Conservation (phyloP, 331 rosid genomes). For the Pyrus hybrid region DNA sequence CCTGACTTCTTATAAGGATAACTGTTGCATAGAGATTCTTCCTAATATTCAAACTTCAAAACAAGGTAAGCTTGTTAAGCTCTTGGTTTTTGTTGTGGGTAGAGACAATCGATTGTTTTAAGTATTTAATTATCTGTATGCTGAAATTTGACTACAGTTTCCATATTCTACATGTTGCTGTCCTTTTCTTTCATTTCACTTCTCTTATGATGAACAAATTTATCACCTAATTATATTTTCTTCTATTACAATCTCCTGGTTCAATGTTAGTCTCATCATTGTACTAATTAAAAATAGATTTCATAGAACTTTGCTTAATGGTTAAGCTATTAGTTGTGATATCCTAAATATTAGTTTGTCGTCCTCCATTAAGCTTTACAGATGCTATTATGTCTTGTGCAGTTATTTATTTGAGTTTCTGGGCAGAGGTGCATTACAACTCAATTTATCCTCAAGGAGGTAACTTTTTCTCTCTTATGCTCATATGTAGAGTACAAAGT, state of each 20-base stretch:
- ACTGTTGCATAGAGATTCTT: constrained; percentile 82
- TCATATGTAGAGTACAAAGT: background rate
- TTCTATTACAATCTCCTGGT: background rate
- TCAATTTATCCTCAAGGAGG: constrained; percentile 83
- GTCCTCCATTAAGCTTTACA: background rate
- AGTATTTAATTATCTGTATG: background rate
- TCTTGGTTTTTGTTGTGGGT: background rate
- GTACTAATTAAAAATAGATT: background rate
- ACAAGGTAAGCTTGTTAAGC: constrained; percentile 32
- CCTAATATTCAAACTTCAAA: constrained; percentile 52
- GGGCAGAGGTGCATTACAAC: constrained; percentile 98
- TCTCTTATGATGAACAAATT: background rate
- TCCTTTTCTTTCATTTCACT: background rate
- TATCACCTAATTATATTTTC: background rate
- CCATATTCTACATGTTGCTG: background rate
- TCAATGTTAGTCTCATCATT: background rate
- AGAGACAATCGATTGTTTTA: background rate
- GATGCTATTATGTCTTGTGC: constrained; percentile 16
- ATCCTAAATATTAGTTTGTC: background rate
- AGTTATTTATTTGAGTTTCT: constrained; percentile 83
- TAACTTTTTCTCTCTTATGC: constrained; percentile 17
- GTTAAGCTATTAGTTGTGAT: background rate
- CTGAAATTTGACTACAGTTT: background rate
- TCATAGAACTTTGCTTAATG: background rate
- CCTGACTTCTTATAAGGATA: constrained; percentile 75